phyloP scores from a whole-genome alignment of 371 early-diverging fungal species.

The Mortierella sp. region DNA sequence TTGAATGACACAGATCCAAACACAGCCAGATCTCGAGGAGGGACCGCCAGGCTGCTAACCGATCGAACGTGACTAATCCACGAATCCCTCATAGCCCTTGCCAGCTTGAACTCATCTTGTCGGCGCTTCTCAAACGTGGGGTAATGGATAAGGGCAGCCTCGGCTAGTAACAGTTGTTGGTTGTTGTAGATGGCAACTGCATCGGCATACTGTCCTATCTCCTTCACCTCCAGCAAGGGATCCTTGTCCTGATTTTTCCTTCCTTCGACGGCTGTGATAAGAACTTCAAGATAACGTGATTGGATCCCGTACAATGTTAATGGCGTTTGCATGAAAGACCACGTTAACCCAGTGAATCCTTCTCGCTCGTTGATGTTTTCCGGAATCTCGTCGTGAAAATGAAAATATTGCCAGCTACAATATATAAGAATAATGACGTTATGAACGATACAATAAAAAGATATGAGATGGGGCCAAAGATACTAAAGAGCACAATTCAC shows the following conservation, averaged over 20 bases:
- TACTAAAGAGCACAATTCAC: not conserved
- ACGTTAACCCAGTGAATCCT: slow-evolving; percentile 23
- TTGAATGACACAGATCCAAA: slow-evolving; percentile 30
- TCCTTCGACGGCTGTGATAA: slow-evolving; percentile 11
- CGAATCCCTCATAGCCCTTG: slow-evolving; percentile 15
- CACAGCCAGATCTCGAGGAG: slow-evolving; percentile 21
- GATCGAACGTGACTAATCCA: slow-evolving; percentile 19
- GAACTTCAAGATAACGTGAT: slow-evolving; percentile 13
- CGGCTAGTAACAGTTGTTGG: slow-evolving; percentile 14
- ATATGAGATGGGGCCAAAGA: not conserved
- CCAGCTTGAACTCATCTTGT: slow-evolving; percentile 22
- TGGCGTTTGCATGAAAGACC: slow-evolving; percentile 21
- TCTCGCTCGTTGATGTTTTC: slow-evolving; percentile 28
- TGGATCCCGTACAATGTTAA: slow-evolving; percentile 14
- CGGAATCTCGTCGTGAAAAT: slow-evolving; percentile 4
- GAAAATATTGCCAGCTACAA: slow-evolving; percentile 16
- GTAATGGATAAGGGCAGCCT: slow-evolving; percentile 12
- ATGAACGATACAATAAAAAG: not conserved
- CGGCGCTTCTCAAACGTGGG: slow-evolving; percentile 14
- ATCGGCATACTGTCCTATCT: slow-evolving; percentile 21
- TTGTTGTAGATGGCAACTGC: slow-evolving; percentile 20
- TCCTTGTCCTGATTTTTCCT: slow-evolving; percentile 25
- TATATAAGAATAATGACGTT: not conserved
- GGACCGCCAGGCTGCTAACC: slow-evolving; percentile 1
- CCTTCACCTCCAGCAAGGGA: not conserved